Percentiles rank a stretch among this genome's conserved stretches.
Conservation (phyloP, 768 basidiomycete genomes). For the Hypholoma sublateritium region DNA sequence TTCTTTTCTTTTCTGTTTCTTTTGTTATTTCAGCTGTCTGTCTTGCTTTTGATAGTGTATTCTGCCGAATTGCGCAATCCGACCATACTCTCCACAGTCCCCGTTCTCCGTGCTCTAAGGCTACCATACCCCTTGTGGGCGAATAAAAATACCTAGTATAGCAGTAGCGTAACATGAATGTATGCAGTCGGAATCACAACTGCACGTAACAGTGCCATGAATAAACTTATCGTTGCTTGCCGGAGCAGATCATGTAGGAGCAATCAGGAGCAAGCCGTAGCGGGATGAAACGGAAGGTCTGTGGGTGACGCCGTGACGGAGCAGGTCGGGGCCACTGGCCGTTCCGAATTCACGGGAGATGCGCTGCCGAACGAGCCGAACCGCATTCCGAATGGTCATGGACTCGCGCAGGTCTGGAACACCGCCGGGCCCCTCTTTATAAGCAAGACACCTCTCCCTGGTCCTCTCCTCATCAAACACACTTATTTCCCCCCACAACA, state of each 20-base stretch:
- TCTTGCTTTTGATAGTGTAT: constrained; percentile 3
- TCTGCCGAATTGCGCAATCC: not conserved
- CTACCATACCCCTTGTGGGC: not conserved
- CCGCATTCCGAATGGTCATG: constrained; percentile 1
- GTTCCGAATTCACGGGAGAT: not conserved
- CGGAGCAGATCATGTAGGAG: not conserved
- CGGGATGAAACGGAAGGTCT: not conserved
- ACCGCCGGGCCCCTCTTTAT: not conserved
- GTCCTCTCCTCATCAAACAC: not conserved
- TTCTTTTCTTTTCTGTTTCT: constrained; percentile 4
- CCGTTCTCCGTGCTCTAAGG: not conserved
- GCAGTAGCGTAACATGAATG: not conserved
- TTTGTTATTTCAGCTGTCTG: not conserved
- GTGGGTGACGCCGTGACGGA: not conserved
- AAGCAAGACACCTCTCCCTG: constrained; percentile 1
- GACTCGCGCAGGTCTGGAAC: constrained; percentile 4
- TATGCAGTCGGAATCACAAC: too few relatives aligned
- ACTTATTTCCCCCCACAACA: not conserved
- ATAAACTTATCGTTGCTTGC: not conserved
- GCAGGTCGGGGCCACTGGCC: not conserved
- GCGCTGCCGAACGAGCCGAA: not conserved
- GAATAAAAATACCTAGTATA: not conserved
- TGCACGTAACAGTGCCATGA: not conserved
- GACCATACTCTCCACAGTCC: not conserved
- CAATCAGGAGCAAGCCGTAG: not conserved